Evolutionary conservation across 768 basidiomycete genomes (phyloP).

Genomic region (Phylloporus sp.): DNA sequence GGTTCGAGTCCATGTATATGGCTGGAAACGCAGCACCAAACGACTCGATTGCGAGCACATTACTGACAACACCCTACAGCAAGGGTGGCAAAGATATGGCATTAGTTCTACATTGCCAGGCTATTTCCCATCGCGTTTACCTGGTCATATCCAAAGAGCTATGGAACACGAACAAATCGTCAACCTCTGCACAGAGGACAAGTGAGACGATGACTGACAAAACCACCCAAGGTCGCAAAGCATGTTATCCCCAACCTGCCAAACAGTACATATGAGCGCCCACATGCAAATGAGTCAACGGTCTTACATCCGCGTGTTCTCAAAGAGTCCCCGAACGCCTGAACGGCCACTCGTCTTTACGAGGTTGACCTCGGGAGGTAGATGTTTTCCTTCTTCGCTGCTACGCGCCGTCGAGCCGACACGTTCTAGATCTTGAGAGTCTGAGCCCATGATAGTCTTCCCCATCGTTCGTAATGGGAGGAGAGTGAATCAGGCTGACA

Average conservation of each 20-base stretch:
- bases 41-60: slow-evolving; percentile 32
- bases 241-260: slow-evolving; percentile 29
- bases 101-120: neutral
- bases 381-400: slow-evolving; percentile 1
- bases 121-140: slow-evolving; percentile 1
- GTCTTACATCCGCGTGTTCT: slow-evolving; percentile 28
- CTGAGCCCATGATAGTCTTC: slow-evolving; percentile 16
- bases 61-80: slow-evolving; percentile 32
- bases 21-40: slow-evolving; percentile 32
- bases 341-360: slow-evolving; percentile 16
- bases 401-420: neutral
- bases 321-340: slow-evolving; percentile 27
- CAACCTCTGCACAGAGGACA: neutral
- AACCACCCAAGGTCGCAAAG: slow-evolving; percentile 32
- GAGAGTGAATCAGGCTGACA: slow-evolving; percentile 1
- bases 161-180: neutral
- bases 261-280: neutral
- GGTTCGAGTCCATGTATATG: slow-evolving; percentile 25
- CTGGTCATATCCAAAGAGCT: slow-evolving; percentile 34
- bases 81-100: neutral
- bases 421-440: neutral
- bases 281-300: neutral
- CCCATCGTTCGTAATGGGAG: slow-evolving; percentile 2
- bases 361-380: slow-evolving; percentile 9
- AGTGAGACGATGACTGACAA: slow-evolving; percentile 18